A percentile compares a stretch with the other conserved stretches of the same genome.
Conservation (phyloP, 495 filamentous ascomycete genomes). For the Darksidea phi region DNA sequence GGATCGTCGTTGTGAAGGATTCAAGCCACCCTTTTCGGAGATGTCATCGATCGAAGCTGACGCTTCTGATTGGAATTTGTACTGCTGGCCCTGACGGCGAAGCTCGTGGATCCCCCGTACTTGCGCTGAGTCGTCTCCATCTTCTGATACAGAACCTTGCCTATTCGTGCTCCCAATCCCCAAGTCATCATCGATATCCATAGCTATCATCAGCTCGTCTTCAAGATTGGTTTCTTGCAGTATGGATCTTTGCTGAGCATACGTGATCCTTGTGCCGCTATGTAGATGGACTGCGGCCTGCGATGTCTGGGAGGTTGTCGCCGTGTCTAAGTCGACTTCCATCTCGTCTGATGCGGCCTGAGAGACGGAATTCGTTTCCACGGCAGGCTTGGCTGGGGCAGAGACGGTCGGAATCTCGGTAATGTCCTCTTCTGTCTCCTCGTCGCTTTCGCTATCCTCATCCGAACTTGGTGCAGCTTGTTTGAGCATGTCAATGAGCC, state of each 20-base stretch:
- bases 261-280: constrained; percentile 52
- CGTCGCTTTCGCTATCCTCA: constrained; percentile 29
- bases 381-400: background rate
- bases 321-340: constrained; percentile 23
- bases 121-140: constrained; percentile 50
- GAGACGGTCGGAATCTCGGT: constrained; percentile 8
- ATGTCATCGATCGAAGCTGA: constrained; percentile 85
- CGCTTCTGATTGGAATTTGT: constrained; percentile 74
- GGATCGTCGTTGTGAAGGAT: constrained; percentile 51
- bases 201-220: constrained; percentile 32
- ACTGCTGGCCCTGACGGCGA: constrained; percentile 79
- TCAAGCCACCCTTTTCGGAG: constrained; percentile 53
- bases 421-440: constrained; percentile 26
- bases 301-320: constrained; percentile 25
- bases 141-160: constrained; percentile 50
- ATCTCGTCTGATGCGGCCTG: constrained; percentile 1
- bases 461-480: constrained; percentile 29
- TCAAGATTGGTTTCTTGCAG: constrained; percentile 50
- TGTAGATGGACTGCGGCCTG: constrained; percentile 8
- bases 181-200: constrained; percentile 26
- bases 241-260: constrained; percentile 62
- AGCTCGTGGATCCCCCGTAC: constrained; percentile 87
- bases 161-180: constrained; percentile 8
- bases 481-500: constrained; percentile 40
- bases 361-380: background rate